Evolutionary conservation across 2,329 filamentous ascomycete species (phyloP).

Genomic region (Colletotrichum camelliae): DNA sequence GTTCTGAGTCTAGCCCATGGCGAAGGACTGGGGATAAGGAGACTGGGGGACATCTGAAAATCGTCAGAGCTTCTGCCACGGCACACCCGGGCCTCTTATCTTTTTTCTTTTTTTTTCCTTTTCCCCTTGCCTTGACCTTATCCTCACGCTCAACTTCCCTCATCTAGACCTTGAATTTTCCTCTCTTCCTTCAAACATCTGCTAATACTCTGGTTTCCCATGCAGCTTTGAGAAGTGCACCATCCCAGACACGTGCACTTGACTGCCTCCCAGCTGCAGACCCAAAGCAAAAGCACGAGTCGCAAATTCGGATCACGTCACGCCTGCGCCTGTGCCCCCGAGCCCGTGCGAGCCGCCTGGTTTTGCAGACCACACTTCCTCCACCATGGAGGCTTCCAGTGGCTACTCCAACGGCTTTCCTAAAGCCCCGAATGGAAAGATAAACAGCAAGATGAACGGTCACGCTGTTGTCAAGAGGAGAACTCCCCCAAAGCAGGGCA

Average conservation of each 20-base stretch:
- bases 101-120: background rate
- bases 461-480: constrained; percentile 39
- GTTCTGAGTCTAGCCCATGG: constrained; percentile 1
- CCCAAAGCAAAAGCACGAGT: background rate
- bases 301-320: constrained; percentile 9
- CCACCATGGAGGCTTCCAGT: constrained; percentile 45
- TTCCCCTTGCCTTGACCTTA: background rate
- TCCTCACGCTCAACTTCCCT: background rate
- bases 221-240: background rate
- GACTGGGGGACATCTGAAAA: constrained; percentile 15
- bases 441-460: constrained; percentile 36
- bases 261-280: background rate
- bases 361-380: background rate
- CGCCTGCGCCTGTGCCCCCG: background rate
- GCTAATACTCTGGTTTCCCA: background rate
- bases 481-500: constrained; percentile 25
- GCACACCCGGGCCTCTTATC: background rate
- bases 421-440: constrained; percentile 30
- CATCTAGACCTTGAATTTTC: background rate
- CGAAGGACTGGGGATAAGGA: background rate
- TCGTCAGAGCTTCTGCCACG: constrained; percentile 10
- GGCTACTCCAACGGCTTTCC: constrained; percentile 38
- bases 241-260: background rate
- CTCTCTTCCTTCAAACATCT: background rate
- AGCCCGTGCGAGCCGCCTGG: constrained; percentile 3